Evolutionary conservation across 495 filamentous ascomycete species (phyloP).

Genomic region (Delitschia confertaspora): DNA sequence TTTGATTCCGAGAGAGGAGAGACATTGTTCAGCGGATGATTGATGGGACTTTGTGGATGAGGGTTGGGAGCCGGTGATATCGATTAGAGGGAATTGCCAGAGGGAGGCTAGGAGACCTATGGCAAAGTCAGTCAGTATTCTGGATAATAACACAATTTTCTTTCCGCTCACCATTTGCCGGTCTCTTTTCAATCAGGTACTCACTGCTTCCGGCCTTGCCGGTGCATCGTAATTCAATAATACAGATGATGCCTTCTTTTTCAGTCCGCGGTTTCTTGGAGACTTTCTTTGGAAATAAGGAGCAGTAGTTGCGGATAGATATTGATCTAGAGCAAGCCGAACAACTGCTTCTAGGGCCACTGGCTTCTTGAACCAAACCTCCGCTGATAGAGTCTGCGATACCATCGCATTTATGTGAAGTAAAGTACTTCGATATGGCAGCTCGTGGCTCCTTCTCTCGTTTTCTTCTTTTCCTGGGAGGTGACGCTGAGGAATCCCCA

Average conservation of each 20-base stretch:
- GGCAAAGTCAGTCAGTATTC: constrained; percentile 1
- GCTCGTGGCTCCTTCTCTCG: background rate
- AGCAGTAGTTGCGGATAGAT: constrained; percentile 7
- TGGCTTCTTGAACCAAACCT: too few species aligned
- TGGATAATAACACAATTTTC: background rate
- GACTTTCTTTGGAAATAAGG: constrained; percentile 18
- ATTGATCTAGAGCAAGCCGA: background rate
- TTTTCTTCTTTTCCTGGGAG: constrained; percentile 10
- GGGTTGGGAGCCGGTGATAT: background rate
- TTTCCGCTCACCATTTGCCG: constrained; percentile 18
- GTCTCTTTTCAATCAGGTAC: constrained; percentile 20
- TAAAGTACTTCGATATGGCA: constrained; percentile 18
- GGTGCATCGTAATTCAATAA: constrained; percentile 8
- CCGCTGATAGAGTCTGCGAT: too few species aligned
- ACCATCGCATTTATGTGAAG: too few species aligned
- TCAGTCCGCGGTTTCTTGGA: constrained; percentile 17
- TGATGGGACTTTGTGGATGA: constrained; percentile 5
- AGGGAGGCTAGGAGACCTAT: constrained; percentile 17
- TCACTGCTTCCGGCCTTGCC: background rate
- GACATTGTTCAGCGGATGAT: constrained; percentile 6
- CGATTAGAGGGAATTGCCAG: constrained; percentile 21
- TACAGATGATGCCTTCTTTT: constrained; percentile 15
- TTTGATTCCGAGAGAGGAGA: constrained; percentile 1
- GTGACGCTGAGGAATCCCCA: background rate
- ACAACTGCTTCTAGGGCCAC: too few species aligned